Evolutionary conservation across 768 basidiomycete genomes (phyloP).

Genomic region (Inosperma sp.): DNA sequence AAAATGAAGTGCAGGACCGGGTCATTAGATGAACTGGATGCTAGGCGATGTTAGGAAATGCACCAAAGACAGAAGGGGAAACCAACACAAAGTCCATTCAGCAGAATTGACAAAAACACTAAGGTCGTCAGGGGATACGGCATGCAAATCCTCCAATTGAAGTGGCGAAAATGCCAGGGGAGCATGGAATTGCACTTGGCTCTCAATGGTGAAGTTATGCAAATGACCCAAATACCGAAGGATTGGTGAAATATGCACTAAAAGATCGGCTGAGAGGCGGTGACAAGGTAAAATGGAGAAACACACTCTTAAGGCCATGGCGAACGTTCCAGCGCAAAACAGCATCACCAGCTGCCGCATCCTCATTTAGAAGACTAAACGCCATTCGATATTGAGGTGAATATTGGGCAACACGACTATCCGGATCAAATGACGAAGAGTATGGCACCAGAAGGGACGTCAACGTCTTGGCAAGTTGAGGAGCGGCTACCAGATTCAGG

Average conservation of each 20-base stretch:
- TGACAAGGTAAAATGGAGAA: neutral
- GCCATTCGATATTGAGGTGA: slow-evolving; percentile 78
- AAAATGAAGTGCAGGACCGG: slow-evolving; percentile 91
- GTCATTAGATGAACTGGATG: slow-evolving; percentile 88
- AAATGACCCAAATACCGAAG: slow-evolving; percentile 54
- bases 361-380: slow-evolving; percentile 92
- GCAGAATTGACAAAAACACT: slow-evolving; percentile 95
- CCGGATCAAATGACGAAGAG: slow-evolving; percentile 37
- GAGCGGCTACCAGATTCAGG: slow-evolving; percentile 12
- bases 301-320: slow-evolving; percentile 58
- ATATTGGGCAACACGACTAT: slow-evolving; percentile 63
- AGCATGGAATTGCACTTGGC: slow-evolving; percentile 89
- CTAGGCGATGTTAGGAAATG: slow-evolving; percentile 36
- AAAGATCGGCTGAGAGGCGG: neutral
- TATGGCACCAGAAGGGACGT: slow-evolving; percentile 39
- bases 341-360: slow-evolving; percentile 60
- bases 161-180: slow-evolving; percentile 78
- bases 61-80: neutral
- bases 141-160: slow-evolving; percentile 40
- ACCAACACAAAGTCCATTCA: slow-evolving; percentile 87
- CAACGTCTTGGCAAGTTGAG: slow-evolving; percentile 27
- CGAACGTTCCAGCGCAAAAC: slow-evolving; percentile 72
- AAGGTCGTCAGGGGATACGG: slow-evolving; percentile 74
- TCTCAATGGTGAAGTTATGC: slow-evolving; percentile 92
- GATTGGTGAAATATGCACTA: slow-evolving; percentile 70